Evolutionary conservation across 2,329 filamentous ascomycete genomes (phyloP).

Genomic region (Macrophomina tecta): DNA sequence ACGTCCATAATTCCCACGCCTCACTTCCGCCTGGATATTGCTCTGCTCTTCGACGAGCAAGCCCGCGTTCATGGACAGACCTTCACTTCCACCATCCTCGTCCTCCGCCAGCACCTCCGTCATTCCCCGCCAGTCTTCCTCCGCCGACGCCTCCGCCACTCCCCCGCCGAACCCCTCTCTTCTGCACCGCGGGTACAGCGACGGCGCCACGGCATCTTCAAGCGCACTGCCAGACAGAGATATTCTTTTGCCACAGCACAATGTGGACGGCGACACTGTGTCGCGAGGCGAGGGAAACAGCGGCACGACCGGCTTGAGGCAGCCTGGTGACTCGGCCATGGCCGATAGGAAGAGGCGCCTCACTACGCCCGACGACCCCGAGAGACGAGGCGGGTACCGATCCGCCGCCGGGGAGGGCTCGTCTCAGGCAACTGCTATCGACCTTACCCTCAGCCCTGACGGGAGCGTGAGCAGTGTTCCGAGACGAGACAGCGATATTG

Average conservation of each 20-base stretch:
- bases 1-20: slow-evolving; percentile 8
- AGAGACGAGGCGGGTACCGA: slow-evolving; percentile 37
- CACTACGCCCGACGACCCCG: slow-evolving; percentile 41
- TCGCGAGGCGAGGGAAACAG: background rate
- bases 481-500: slow-evolving; percentile 41
- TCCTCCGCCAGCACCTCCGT: slow-evolving; percentile 10
- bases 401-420: slow-evolving; percentile 15
- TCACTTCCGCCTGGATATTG: background rate
- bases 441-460: slow-evolving; percentile 6
- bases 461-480: background rate
- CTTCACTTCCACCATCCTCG: slow-evolving; percentile 1
- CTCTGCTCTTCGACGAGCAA: slow-evolving; percentile 12
- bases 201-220: background rate
- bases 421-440: slow-evolving; percentile 9
- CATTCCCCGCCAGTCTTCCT: slow-evolving; percentile 15
- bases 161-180: slow-evolving; percentile 6
- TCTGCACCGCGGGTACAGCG: slow-evolving; percentile 22
- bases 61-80: slow-evolving; percentile 19
- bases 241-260: slow-evolving; percentile 8
- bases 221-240: background rate
- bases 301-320: background rate
- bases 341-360: slow-evolving; percentile 45
- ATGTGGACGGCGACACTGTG: background rate
- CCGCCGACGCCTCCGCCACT: background rate
- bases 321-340: background rate